A percentile compares a stretch with the other conserved stretches of the same genome.
phyloP scores from a whole-genome alignment of 2,329 filamentous ascomycete genomes.

The Hymenoscyphus albidus region DNA sequence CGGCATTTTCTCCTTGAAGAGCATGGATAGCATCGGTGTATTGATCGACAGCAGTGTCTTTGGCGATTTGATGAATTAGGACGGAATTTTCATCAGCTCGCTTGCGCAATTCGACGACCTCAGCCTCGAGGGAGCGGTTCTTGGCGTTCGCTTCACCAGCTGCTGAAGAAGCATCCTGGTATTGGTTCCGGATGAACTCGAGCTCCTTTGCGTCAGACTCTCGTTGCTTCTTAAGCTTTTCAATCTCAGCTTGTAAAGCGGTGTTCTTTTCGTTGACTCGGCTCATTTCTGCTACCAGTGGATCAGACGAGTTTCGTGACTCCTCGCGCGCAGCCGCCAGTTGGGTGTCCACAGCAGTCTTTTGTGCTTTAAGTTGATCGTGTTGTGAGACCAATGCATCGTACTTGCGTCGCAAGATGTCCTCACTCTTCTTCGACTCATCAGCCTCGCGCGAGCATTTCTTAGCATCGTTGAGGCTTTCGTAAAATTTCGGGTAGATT shows the following conservation, averaged over 20 bases:
- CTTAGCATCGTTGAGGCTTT: conserved; percentile 45
- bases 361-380: conserved; percentile 29
- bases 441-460: conserved; percentile 42
- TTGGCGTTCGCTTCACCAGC: conserved; percentile 21
- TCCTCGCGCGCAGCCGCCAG: conserved; percentile 28
- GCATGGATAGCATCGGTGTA: conserved; percentile 34
- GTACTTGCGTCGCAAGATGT: conserved; percentile 19
- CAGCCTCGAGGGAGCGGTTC: conserved; percentile 19
- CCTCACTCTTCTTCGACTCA: conserved; percentile 13
- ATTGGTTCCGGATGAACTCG: conserved; percentile 30
- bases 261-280: conserved; percentile 39
- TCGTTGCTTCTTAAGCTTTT: conserved; percentile 23
- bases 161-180: conserved; percentile 30
- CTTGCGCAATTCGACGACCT: conserved; percentile 18
- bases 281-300: conserved; percentile 40
- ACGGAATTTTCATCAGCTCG: conserved; percentile 29
- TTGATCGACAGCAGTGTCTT: conserved; percentile 18
- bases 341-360: conserved; percentile 20
- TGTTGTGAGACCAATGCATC: conserved; percentile 23
- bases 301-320: conserved; percentile 34
- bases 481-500: conserved; percentile 45
- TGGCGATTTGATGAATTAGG: conserved; percentile 30
- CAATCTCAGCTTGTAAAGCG: conserved; percentile 19
- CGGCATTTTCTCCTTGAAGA: conserved; percentile 26
- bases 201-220: conserved; percentile 24